phyloP scores from a whole-genome alignment of 73 alveolate species.

The Effrenium voratum region DNA sequence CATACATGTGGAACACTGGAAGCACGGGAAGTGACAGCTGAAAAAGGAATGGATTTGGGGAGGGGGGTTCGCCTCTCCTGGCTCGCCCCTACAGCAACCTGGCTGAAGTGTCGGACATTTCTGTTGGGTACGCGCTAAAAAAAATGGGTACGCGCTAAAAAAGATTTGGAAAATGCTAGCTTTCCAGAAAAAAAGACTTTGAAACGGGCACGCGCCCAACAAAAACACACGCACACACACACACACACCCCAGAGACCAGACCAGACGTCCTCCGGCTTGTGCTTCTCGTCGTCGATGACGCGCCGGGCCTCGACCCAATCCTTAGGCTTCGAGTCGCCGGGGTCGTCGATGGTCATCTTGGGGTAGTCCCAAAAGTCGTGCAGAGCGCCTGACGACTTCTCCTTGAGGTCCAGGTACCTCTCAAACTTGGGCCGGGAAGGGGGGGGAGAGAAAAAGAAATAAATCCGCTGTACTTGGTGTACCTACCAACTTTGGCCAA shows the following conservation, averaged over 20 bases:
- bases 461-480: too few relatives aligned
- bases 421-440: too few relatives aligned
- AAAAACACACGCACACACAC: not conserved
- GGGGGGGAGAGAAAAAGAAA: too few relatives aligned
- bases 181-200: not conserved
- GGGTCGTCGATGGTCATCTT: constrained; percentile 70
- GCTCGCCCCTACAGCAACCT: too few relatives aligned
- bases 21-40: too few relatives aligned
- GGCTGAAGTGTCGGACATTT: too few relatives aligned
- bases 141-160: too few relatives aligned
- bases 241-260: not conserved
- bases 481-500: too few relatives aligned
- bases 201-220: not conserved
- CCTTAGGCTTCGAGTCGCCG: constrained; percentile 38
- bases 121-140: too few relatives aligned
- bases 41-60: too few relatives aligned
- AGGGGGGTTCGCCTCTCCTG: too few relatives aligned
- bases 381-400: constrained; percentile 60
- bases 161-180: not conserved
- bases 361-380: constrained; percentile 55
- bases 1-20: too few relatives aligned
- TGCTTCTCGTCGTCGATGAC: constrained; percentile 11
- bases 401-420: constrained; percentile 42
- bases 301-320: constrained; percentile 46
- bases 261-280: constrained; percentile 18